Evolutionary conservation across 257 asterid species (phyloP).

Genomic region (Knoxia roxburghii): DNA sequence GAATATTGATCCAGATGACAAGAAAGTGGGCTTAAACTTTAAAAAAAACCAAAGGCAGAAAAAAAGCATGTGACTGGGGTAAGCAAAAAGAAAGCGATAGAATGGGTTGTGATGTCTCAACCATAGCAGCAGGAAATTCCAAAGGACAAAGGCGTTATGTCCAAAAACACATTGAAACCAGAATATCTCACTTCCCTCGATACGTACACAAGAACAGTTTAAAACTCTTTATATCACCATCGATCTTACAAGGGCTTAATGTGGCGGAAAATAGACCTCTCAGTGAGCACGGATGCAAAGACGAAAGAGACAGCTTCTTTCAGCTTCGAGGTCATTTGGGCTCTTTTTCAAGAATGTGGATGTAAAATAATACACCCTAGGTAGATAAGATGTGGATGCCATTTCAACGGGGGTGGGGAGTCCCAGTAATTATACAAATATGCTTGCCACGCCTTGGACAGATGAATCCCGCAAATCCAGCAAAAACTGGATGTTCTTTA

Average conservation of each 20-base stretch:
- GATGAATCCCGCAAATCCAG: slow-evolving; percentile 24
- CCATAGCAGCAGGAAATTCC: slow-evolving; percentile 3
- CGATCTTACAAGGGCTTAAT: not conserved
- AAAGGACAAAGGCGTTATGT: slow-evolving; percentile 2
- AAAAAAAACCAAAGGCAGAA: too few relatives aligned
- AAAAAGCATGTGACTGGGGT: slow-evolving; percentile 3
- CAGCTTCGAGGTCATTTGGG: slow-evolving; percentile 6
- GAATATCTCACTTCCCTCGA: not conserved
- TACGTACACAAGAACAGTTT: not conserved
- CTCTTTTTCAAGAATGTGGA: not conserved
- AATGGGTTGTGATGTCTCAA: not conserved
- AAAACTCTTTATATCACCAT: not conserved
- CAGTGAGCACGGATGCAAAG: slow-evolving; percentile 18
- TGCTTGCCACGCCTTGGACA: not conserved
- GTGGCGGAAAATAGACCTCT: slow-evolving; percentile 27
- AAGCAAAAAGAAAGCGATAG: slow-evolving; percentile 7
- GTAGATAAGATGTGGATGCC: too few relatives aligned
- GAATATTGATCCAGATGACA: too few relatives aligned
- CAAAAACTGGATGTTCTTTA: slow-evolving; percentile 8
- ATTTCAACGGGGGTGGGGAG: not conserved
- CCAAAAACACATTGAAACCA: slow-evolving; percentile 4
- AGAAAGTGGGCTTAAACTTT: too few relatives aligned
- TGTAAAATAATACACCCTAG: too few relatives aligned
- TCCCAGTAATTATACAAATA: not conserved
- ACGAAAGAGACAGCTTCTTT: slow-evolving; percentile 18